Conservation (phyloP, 768 basidiomycete species). For the Kwoniella shandongensis region DNA sequence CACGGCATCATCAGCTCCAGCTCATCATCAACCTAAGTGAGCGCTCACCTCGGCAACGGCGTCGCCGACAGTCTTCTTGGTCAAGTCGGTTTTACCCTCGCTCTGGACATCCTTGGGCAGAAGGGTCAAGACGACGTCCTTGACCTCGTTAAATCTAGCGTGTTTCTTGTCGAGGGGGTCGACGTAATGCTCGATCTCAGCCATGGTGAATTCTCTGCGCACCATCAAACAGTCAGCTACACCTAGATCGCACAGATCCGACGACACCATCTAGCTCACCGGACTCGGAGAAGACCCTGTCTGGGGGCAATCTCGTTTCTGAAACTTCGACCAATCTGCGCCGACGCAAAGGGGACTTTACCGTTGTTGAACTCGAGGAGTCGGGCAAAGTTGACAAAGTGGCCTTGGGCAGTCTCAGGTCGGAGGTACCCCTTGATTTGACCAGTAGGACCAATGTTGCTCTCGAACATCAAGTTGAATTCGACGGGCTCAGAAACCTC, state of each 20-base stretch:
- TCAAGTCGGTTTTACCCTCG: constrained; percentile 67
- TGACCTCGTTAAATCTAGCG: constrained; percentile 75
- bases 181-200: constrained; percentile 98
- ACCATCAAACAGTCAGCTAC: neutral
- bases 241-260: neutral
- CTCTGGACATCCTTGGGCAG: constrained; percentile 82
- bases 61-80: constrained; percentile 74
- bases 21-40: neutral
- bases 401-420: constrained; percentile 96
- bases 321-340: constrained; percentile 93
- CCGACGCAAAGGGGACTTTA: constrained; percentile 92
- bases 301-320: constrained; percentile 98
- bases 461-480: constrained; percentile 99
- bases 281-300: constrained; percentile 90
- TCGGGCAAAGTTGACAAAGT: constrained; percentile 97
- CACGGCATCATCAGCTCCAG: neutral
- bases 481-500: constrained; percentile 87
- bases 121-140: constrained; percentile 70
- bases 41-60: constrained; percentile 66
- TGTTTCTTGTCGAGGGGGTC: constrained; percentile 91
- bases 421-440: constrained; percentile 96
- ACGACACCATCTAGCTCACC: constrained; percentile 52
- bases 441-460: constrained; percentile 94
- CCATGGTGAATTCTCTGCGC: constrained; percentile 88
- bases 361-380: constrained; percentile 98